Conservation (phyloP, 257 asterid species). For the Ajuga chamaepitys region DNA sequence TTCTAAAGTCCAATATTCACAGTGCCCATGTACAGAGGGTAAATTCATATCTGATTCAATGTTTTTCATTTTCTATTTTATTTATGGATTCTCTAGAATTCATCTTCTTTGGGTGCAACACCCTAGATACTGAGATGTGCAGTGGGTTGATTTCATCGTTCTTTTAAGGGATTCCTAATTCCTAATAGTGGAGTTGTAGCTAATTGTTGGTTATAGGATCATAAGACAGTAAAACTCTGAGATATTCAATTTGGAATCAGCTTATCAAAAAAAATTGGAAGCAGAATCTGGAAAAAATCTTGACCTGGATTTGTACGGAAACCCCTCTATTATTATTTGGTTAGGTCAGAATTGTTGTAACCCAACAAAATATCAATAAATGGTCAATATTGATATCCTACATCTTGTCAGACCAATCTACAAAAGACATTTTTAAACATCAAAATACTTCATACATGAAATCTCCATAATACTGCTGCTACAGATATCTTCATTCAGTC, state of each 20-base stretch:
- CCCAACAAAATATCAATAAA: too few species aligned
- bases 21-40: constrained; percentile 37
- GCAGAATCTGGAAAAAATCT: too few species aligned
- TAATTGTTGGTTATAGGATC: background rate
- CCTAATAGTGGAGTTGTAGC: background rate
- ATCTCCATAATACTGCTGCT: background rate
- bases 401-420: too few species aligned
- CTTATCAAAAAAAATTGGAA: too few species aligned
- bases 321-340: too few species aligned
- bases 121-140: background rate
- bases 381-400: too few species aligned
- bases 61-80: too few species aligned
- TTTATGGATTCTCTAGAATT: background rate
- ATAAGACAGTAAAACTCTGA: background rate
- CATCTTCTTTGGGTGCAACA: background rate
- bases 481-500: background rate
- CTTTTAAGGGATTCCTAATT: background rate
- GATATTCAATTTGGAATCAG: background rate
- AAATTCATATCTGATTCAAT: constrained; percentile 1
- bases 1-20: constrained; percentile 27
- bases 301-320: too few species aligned
- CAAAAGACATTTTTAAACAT: background rate
- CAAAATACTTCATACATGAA: background rate
- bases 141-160: background rate
- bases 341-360: too few species aligned